A percentile compares a stretch with the other conserved stretches of the same genome.
Evolutionary conservation across 345 rosid genomes (phyloP).

Genomic region (Streptanthus diversifolius): DNA sequence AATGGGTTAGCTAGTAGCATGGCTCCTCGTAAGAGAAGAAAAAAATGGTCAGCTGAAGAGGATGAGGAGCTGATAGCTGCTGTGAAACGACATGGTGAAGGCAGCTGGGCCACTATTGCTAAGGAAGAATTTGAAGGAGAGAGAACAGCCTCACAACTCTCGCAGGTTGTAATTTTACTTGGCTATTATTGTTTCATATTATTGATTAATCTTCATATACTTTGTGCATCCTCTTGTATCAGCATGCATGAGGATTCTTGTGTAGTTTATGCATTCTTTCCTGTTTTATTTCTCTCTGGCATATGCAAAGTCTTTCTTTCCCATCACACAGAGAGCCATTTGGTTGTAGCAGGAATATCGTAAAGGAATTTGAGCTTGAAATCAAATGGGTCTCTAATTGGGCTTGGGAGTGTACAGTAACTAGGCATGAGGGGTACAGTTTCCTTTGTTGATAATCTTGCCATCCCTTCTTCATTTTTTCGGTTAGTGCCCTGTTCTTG

Average conservation of each 20-base stretch:
- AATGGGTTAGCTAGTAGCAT: conserved; percentile 42
- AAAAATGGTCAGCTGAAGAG: conserved; percentile 60
- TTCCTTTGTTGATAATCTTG: too few relatives aligned
- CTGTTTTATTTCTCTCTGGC: neutral
- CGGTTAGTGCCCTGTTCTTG: too few relatives aligned
- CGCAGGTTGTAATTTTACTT: conserved; percentile 55
- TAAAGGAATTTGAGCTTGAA: neutral
- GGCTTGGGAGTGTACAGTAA: neutral
- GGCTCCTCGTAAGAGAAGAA: conserved; percentile 63
- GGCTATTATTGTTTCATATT: neutral
- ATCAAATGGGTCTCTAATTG: neutral
- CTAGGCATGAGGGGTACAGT: neutral
- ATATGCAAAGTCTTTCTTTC: conserved; percentile 7
- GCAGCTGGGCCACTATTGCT: conserved; percentile 79
- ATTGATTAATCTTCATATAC: neutral
- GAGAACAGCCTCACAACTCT: conserved; percentile 75
- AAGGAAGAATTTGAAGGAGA: conserved; percentile 61
- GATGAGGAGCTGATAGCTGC: conserved; percentile 62
- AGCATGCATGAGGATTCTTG: conserved; percentile 9
- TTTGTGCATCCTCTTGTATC: conserved; percentile 11
- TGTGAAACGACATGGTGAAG: conserved; percentile 78
- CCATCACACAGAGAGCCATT: neutral
- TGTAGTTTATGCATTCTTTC: conserved; percentile 10
- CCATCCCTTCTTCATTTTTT: too few relatives aligned
- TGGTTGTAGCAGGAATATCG: neutral